Percentiles rank a stretch among this genome's conserved stretches.
Conservation (phyloP, 192 early-diverging fungal species). For the Phycomyces nitens region DNA sequence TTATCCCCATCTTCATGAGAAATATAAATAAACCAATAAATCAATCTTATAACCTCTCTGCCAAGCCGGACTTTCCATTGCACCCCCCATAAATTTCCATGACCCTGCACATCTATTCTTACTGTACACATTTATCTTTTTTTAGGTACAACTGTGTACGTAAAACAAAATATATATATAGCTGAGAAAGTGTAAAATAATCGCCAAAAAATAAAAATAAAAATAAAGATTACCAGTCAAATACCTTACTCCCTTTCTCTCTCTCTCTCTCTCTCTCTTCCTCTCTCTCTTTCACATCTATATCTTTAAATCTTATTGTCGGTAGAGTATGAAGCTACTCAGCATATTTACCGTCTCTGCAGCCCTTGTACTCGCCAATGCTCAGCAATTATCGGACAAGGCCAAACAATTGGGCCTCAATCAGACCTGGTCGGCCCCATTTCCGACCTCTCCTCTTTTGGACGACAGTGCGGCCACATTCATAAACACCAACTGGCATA, state of each 20-base stretch:
- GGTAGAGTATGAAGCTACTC: not conserved
- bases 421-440: constrained; percentile 39
- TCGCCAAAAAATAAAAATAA: not conserved
- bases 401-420: constrained; percentile 21
- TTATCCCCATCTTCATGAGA: not conserved
- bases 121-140: no score
- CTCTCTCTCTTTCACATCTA: not conserved
- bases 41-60: no score
- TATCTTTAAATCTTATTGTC: not conserved
- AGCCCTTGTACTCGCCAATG: not conserved
- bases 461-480: not conserved
- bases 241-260: not conserved
- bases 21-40: no score
- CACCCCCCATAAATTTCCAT: no score
- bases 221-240: not conserved
- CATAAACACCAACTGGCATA: constrained; percentile 5
- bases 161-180: not conserved
- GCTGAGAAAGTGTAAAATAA: not conserved
- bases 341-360: not conserved
- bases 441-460: constrained; percentile 24
- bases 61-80: no score
- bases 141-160: no score
- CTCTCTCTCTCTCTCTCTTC: constrained; percentile 6
- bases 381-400: not conserved
- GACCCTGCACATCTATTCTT: no score